Evolutionary conservation across 192 early-diverging fungal species (phyloP).

Genomic region (Backusella tarrabulga): DNA sequence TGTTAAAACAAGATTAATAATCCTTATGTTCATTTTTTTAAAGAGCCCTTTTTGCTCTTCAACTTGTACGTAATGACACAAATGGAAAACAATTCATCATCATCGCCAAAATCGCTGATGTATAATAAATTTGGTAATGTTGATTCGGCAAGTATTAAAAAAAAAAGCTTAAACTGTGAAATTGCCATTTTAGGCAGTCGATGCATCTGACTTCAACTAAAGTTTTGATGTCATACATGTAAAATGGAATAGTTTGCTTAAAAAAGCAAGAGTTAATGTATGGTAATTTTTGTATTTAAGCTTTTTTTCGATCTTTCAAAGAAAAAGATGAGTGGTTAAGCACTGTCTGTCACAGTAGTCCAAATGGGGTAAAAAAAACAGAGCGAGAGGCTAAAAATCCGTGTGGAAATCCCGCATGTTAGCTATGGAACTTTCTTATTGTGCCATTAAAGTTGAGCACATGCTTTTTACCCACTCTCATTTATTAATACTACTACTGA

Average conservation of each 20-base stretch:
- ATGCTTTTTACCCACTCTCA: not conserved
- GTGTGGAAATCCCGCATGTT: not conserved
- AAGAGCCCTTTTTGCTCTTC: too few relatives aligned
- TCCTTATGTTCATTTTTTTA: not conserved
- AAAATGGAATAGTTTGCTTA: not conserved
- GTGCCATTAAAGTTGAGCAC: not conserved
- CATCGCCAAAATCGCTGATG: not conserved
- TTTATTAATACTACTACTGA: not conserved
- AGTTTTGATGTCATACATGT: not conserved
- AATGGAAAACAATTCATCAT: not conserved
- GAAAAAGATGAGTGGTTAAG: not conserved
- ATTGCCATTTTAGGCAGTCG: not conserved
- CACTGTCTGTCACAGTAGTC: not conserved
- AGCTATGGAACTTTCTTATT: not conserved
- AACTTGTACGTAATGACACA: not conserved
- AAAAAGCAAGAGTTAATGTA: not conserved
- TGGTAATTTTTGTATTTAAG: not conserved
- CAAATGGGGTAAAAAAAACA: not conserved
- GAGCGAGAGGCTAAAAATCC: not conserved
- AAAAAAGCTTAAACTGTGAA: not conserved
- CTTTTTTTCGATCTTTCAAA: not conserved
- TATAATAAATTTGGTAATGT: not conserved
- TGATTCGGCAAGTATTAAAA: not conserved
- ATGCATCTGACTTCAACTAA: not conserved
- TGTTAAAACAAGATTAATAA: not conserved